Evolutionary conservation across 257 asterid species (phyloP).

Genomic region (Gentiana straminea): DNA sequence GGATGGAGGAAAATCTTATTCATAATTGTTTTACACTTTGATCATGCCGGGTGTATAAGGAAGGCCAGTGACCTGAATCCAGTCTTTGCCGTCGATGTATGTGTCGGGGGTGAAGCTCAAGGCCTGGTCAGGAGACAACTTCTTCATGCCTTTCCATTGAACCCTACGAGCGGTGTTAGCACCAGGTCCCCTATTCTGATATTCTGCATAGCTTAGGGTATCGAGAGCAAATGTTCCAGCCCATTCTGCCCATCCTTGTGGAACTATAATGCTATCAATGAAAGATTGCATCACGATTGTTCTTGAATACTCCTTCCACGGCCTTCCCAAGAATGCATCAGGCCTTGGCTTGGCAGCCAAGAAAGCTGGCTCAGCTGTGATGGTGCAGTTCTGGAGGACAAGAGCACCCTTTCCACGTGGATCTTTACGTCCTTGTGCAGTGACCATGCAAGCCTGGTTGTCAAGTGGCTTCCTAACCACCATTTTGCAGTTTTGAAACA

Average conservation of each 20-base stretch:
- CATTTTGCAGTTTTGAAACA: neutral
- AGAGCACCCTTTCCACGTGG: too few species aligned
- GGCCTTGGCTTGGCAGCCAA: neutral
- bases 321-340: too few species aligned
- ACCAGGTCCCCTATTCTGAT: too few species aligned
- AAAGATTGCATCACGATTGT: too few species aligned
- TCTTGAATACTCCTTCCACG: too few species aligned
- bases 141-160: too few species aligned
- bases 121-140: too few species aligned
- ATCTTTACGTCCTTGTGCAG: too few species aligned
- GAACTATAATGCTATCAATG: conserved; percentile 8
- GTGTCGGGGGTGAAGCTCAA: too few species aligned
- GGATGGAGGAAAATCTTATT: neutral
- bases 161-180: too few species aligned
- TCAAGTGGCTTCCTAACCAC: neutral
- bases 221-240: conserved; percentile 7
- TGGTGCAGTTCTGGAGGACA: too few species aligned
- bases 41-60: conserved; percentile 17
- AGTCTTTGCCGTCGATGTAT: conserved; percentile 3
- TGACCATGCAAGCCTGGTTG: too few species aligned
- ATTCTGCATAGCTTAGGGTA: conserved; percentile 16
- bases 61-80: conserved; percentile 5
- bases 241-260: conserved; percentile 20
- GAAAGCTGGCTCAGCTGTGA: neutral
- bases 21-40: neutral